phyloP scores from a whole-genome alignment of 139 green algal genomes.

The Zygnema circumcarinatum region DNA sequence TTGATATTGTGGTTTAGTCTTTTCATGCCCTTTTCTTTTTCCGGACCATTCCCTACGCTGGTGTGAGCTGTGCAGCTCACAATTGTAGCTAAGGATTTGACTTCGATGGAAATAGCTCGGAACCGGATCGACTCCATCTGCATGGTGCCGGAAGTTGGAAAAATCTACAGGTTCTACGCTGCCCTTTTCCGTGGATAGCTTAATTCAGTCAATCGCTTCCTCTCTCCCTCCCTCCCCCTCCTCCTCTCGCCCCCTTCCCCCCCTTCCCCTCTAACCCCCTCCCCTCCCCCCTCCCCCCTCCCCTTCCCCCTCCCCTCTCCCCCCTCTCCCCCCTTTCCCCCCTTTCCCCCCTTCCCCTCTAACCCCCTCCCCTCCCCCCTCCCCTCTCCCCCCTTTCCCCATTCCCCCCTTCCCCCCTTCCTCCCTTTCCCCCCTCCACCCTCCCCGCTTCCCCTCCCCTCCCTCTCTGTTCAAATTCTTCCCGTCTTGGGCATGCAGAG shows the following conservation, averaged over 20 bases:
- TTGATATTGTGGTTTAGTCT: too few species aligned
- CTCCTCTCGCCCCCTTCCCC: not conserved
- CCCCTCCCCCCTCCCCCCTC: not conserved
- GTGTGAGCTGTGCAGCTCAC: slow-evolving; percentile 9
- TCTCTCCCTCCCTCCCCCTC: not conserved
- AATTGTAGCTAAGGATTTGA: slow-evolving; percentile 6
- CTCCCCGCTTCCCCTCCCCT: slow-evolving; percentile 1
- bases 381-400: not conserved
- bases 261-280: not conserved
- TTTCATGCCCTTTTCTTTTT: too few species aligned
- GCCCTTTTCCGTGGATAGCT: too few species aligned
- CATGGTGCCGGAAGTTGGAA: slow-evolving; percentile 61
- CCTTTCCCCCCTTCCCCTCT: not conserved
- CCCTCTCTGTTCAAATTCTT: too few species aligned
- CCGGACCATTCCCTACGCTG: too few species aligned
- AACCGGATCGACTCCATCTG: slow-evolving; percentile 58
- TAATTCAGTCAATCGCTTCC: not conserved
- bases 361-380: not conserved
- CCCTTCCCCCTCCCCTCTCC: not conserved
- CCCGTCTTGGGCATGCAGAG: too few species aligned
- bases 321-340: too few species aligned
- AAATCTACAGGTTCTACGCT: slow-evolving; percentile 56
- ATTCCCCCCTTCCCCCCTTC: not conserved
- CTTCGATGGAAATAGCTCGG: slow-evolving; percentile 10
- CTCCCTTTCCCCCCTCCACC: not conserved